Evolutionary conservation across 148 eudicot species (phyloP).

Genomic region (Persicaria tinctoria): DNA sequence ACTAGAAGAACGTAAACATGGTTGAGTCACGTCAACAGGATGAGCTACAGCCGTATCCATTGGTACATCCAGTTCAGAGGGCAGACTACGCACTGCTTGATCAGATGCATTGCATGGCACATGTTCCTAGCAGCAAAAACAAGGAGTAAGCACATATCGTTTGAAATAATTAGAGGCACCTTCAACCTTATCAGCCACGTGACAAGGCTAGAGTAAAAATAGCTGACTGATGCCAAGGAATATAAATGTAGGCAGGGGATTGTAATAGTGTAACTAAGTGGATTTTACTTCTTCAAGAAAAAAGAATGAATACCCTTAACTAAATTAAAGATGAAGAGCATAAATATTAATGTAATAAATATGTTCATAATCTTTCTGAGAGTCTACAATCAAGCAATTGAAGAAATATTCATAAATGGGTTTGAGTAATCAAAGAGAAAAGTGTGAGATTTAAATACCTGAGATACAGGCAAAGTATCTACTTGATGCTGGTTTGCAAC

Average conservation of each 20-base stretch:
- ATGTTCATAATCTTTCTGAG: neutral
- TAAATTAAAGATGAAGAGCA: neutral
- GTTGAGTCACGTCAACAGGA: constrained; percentile 15
- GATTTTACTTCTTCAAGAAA: neutral
- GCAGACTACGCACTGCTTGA: constrained; percentile 12
- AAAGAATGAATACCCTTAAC: neutral
- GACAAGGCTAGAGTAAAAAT: neutral
- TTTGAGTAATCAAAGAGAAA: neutral
- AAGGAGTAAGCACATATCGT: neutral
- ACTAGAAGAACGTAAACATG: constrained; percentile 17
- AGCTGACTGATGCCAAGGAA: constrained; percentile 7
- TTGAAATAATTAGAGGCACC: neutral
- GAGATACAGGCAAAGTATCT: neutral
- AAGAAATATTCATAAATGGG: neutral
- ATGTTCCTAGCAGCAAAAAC: neutral
- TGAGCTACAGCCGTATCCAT: constrained; percentile 12
- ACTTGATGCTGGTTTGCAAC: neutral
- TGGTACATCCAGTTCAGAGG: constrained; percentile 15
- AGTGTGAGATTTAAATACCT: constrained; percentile 4
- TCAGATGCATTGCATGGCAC: neutral
- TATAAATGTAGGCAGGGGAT: neutral
- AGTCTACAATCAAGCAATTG: neutral
- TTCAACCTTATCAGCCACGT: neutral
- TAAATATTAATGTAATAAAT: neutral
- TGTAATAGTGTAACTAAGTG: neutral